phyloP scores from a whole-genome alignment of 169 alveolate species.

The Plasmodium adleri region DNA sequence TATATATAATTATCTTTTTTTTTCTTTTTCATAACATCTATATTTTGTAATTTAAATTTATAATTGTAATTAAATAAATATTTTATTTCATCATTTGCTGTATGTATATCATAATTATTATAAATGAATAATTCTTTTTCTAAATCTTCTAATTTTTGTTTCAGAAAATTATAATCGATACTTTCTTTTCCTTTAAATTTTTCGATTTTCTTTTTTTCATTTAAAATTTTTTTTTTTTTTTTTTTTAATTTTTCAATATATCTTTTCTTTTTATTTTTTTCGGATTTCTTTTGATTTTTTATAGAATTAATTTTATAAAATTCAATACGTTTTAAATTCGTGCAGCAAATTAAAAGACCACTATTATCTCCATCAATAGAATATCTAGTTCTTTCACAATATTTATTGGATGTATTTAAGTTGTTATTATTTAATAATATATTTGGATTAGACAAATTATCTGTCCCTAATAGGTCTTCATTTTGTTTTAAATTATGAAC shows the following conservation, averaged over 20 bases:
- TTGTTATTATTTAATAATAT: constrained; percentile 12
- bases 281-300: constrained; percentile 75
- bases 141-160: constrained; percentile 19
- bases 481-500: too few species aligned
- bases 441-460: neutral
- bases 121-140: constrained; percentile 36
- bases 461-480: neutral
- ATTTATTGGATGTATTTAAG: constrained; percentile 1
- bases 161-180: constrained; percentile 31
- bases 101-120: constrained; percentile 56
- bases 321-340: constrained; percentile 62
- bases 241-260: constrained; percentile 59
- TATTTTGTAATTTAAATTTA: constrained; percentile 50
- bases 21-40: constrained; percentile 50
- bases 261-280: constrained; percentile 70
- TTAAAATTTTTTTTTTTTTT: constrained; percentile 41
- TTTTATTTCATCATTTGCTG: constrained; percentile 73
- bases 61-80: constrained; percentile 61
- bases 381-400: constrained; percentile 55
- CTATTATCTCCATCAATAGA: constrained; percentile 53
- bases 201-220: constrained; percentile 38
- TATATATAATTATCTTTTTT: constrained; percentile 37
- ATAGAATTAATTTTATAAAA: constrained; percentile 72
- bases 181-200: constrained; percentile 61
- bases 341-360: constrained; percentile 64